Percentiles rank a stretch among this genome's conserved stretches.
These are phyloP conservation scores for Sordariomycetes sp. DNA, from an alignment of 2,329 filamentous ascomycete genomes.

Conservation along the genomic window DNA sequence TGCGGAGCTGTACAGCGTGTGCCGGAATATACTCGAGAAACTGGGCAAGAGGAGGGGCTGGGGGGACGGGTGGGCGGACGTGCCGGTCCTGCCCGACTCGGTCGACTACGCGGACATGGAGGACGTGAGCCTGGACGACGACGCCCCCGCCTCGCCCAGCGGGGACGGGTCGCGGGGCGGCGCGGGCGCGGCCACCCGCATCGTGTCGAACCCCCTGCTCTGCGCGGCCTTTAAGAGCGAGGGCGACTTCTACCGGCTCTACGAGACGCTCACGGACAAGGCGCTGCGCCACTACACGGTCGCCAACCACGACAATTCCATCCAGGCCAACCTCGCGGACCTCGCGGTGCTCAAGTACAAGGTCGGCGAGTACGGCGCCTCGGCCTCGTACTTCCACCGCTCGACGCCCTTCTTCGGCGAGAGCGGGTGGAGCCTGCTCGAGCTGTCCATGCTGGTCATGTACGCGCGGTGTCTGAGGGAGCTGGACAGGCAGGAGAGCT, in stretches of 20 bases:
- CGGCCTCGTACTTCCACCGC: conserved; percentile 67
- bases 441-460: conserved; percentile 76
- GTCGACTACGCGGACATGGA: conserved; percentile 37
- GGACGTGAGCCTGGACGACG: conserved; percentile 43
- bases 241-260: conserved; percentile 55
- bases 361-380: conserved; percentile 60
- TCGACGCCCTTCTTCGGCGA: conserved; percentile 72
- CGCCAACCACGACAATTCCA: conserved; percentile 67
- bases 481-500: conserved; percentile 67
- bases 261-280: conserved; percentile 72
- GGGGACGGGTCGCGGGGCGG: background rate
- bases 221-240: conserved; percentile 49
- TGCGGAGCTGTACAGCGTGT: conserved; percentile 72
- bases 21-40: conserved; percentile 67
- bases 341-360: conserved; percentile 76
- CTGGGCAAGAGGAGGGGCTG: conserved; percentile 63
- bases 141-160: conserved; percentile 14
- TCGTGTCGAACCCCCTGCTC: conserved; percentile 46
- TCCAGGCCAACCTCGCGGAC: conserved; percentile 70
- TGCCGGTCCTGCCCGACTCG: conserved; percentile 33
- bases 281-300: conserved; percentile 74
- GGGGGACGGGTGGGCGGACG: conserved; percentile 63
- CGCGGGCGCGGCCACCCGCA: conserved; percentile 13
- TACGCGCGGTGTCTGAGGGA: conserved; percentile 75
- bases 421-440: conserved; percentile 67